phyloP scores from a whole-genome alignment of 139 green algal genomes.

The Trebouxia sp. region DNA sequence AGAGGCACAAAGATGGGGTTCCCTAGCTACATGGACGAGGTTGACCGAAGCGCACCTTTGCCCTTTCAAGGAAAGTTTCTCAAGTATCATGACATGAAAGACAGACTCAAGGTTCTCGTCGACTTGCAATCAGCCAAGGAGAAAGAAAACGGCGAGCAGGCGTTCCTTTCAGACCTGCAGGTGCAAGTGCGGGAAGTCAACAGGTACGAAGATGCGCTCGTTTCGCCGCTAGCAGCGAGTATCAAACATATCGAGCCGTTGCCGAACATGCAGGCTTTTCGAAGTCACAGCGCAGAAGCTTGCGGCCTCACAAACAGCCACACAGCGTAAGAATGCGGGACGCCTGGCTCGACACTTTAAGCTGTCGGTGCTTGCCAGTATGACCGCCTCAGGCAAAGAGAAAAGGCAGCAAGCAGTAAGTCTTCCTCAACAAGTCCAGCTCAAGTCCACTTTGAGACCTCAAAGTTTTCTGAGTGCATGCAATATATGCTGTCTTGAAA shows the following conservation, averaged over 20 bases:
- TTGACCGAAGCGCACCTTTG: slow-evolving; percentile 39
- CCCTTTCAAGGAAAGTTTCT: slow-evolving; percentile 51
- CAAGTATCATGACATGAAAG: slow-evolving; percentile 56
- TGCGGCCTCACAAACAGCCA: slow-evolving; percentile 30
- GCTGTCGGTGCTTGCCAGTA: not conserved
- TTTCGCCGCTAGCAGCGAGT: no score
- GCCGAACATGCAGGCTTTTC: not conserved
- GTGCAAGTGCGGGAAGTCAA: not conserved
- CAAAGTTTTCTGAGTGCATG: no score
- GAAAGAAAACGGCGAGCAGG: not conserved
- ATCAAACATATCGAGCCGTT: not conserved
- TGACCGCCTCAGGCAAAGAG: not conserved
- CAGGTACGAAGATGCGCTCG: no score
- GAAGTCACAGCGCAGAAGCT: not conserved
- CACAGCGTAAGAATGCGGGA: not conserved
- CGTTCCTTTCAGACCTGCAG: not conserved
- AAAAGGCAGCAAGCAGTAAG: not conserved
- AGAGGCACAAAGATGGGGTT: no score
- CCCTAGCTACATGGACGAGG: slow-evolving; percentile 38
- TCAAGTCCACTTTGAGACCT: no score
- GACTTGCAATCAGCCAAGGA: not conserved
- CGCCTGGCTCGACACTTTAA: slow-evolving; percentile 3
- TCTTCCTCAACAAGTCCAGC: no score
- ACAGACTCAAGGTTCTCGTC: slow-evolving; percentile 41
- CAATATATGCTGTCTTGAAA: no score